Base-by-base conservation (phyloP, 2,329 filamentous ascomycete genomes). In the Cyclaneusma minus region DNA sequence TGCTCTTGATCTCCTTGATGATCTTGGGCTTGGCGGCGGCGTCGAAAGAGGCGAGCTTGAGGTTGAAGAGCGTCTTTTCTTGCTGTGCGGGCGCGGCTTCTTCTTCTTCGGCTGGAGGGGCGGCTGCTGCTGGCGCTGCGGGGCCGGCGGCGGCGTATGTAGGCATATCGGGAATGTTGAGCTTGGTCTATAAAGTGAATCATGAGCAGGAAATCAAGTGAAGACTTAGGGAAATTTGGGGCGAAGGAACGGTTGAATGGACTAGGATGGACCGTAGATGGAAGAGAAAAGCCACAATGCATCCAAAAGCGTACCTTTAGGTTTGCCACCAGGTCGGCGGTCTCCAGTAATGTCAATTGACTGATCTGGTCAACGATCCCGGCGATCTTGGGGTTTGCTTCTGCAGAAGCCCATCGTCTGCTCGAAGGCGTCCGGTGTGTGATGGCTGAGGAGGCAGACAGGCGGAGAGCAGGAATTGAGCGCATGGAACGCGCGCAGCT, bases 1-100 rank as follows among this genome's bases (percentile, higher is more conserved):
- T 67, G 48, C 72, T 75, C 74, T 99, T 99, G 62, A 99, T 69
- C 64, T 99, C 89, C 71, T 99, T 99, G 68, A 98, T 99, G 46
- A 98, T 65, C 78, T 99, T 99, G 46, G 91, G 84, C 67, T 99
- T 99, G 38, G 87, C 62, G 26, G 59, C 66, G 15, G 84, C 66
- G 28, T 98, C 91, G 52, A 95, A 91, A 18, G 77, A 78, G 55
- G 81, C 68, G 36, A 99, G 74, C 64, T 94, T 95, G 39, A 99
- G 58, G 53, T 79, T 93, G 68, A 99, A 99, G 35, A 98, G 69
- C 4, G 87, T 87, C 75, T 76, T 95, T 70, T 95, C 93, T 55
- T 89, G 83, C 41, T 84, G 76, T 20, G 77, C 79, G 3, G 83
- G 81, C 18, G 87, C 84, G 1, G 81, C 81, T 33, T 89, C 85